phyloP scores from a whole-genome alignment of 345 rosid species.

The Carallia pectinifolia region DNA sequence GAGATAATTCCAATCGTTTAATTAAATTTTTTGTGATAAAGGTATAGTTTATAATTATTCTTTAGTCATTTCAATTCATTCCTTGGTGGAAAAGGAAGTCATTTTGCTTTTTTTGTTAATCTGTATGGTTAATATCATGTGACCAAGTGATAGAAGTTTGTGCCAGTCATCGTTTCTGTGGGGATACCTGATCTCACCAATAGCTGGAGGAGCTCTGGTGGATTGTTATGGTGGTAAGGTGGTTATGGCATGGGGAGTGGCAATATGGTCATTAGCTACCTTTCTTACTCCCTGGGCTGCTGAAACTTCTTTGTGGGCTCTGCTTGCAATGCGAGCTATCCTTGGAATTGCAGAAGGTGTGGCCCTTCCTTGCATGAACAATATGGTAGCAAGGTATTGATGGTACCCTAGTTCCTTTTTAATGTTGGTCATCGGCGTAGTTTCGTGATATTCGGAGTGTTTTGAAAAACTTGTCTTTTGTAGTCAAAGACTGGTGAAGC shows the following conservation, averaged over 20 bases:
- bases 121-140: constrained; percentile 1
- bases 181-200: constrained; percentile 95
- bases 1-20: no score
- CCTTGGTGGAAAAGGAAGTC: neutral
- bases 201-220: constrained; percentile 87
- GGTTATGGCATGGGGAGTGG: constrained; percentile 93
- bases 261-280: constrained; percentile 89
- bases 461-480: constrained; percentile 7
- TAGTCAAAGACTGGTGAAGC: constrained; percentile 19
- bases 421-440: constrained; percentile 8
- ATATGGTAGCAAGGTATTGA: constrained; percentile 85
- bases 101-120: neutral
- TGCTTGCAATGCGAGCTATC: constrained; percentile 67
- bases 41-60: no score
- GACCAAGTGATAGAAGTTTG: constrained; percentile 18
- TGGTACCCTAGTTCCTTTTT: constrained; percentile 17
- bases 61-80: no score
- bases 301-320: constrained; percentile 68
- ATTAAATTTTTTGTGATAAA: no score
- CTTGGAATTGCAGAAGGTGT: constrained; percentile 98
- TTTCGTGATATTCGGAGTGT: constrained; percentile 5
- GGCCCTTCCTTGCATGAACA: constrained; percentile 99
- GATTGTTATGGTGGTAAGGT: constrained; percentile 92
- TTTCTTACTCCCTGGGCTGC: constrained; percentile 97
- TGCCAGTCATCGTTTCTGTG: constrained; percentile 88